A percentile compares a stretch with the other conserved stretches of the same genome.
Conservation (phyloP, 2,329 filamentous ascomycete genomes). For the Pseudogymnoascus destructans region DNA sequence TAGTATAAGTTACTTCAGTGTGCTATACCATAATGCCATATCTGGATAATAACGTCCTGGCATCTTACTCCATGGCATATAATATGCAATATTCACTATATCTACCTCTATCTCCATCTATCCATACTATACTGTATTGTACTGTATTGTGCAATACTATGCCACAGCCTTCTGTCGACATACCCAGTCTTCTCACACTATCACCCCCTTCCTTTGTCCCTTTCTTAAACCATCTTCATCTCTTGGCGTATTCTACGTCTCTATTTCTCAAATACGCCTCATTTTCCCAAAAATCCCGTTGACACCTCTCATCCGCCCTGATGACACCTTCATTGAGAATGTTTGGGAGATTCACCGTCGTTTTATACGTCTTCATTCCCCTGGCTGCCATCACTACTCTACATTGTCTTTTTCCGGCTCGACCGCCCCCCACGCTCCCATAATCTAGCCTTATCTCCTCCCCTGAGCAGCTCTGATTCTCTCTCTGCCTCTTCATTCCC, state of each 20-base stretch:
- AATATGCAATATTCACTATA: background rate
- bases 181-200: background rate
- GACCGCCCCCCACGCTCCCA: background rate
- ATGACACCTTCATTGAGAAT: background rate
- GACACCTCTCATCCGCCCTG: background rate
- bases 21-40: background rate
- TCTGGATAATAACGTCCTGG: background rate
- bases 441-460: background rate
- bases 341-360: background rate
- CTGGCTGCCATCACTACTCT: background rate
- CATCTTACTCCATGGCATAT: background rate
- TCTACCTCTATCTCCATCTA: background rate
- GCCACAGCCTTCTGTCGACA: background rate
- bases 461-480: background rate
- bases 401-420: background rate
- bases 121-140: background rate
- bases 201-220: background rate
- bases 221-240: background rate
- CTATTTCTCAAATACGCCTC: background rate
- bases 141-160: background rate
- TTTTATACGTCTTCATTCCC: background rate
- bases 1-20: background rate
- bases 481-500: background rate
- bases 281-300: background rate
- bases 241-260: background rate